Evolutionary conservation across 768 basidiomycete species (phyloP).

Genomic region (Leccinum rimulosum): DNA sequence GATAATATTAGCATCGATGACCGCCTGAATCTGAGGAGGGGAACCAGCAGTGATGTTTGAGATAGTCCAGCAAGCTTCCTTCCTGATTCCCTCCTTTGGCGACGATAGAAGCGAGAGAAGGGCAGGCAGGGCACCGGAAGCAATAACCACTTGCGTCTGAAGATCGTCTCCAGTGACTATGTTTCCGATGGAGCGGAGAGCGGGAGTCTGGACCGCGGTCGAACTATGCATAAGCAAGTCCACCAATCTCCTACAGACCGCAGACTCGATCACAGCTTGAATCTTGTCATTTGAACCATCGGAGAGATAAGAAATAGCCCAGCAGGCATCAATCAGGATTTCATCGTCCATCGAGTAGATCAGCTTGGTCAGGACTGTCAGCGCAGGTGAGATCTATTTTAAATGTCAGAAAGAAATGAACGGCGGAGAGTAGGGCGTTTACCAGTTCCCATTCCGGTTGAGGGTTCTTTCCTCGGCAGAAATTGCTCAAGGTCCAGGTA

Average conservation of each 20-base stretch:
- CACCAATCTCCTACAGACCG: conserved; percentile 95
- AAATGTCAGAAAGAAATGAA: conserved; percentile 14
- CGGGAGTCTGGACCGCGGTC: conserved; percentile 96
- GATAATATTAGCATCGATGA: conserved; percentile 97
- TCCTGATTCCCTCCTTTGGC: conserved; percentile 97
- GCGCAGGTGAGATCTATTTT: conserved; percentile 87
- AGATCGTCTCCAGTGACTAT: conserved; percentile 99
- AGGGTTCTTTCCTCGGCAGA: conserved; percentile 96
- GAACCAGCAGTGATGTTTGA: conserved; percentile 98
- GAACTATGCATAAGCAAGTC: conserved; percentile 95
- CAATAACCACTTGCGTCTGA: conserved; percentile 98
- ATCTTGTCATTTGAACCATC: conserved; percentile 99
- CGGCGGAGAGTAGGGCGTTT: conserved; percentile 28
- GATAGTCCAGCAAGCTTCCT: conserved; percentile 99
- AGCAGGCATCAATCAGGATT: conserved; percentile 98
- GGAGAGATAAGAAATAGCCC: conserved; percentile 99
- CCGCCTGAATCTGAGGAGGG: conserved; percentile 93
- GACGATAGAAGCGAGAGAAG: conserved; percentile 91
- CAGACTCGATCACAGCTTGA: conserved; percentile 98
- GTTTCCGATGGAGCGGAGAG: conserved; percentile 97
- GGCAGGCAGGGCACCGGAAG: conserved; percentile 94
- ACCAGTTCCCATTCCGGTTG: conserved; percentile 98
- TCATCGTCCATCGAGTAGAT: conserved; percentile 99
- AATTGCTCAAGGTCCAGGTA: conserved; percentile 99
- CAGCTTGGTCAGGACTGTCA: conserved; percentile 95